Percentiles rank a stretch among this genome's conserved stretches.
phyloP scores from a whole-genome alignment of 2,329 filamentous ascomycete genomes.

The Venturia aucupariae region DNA sequence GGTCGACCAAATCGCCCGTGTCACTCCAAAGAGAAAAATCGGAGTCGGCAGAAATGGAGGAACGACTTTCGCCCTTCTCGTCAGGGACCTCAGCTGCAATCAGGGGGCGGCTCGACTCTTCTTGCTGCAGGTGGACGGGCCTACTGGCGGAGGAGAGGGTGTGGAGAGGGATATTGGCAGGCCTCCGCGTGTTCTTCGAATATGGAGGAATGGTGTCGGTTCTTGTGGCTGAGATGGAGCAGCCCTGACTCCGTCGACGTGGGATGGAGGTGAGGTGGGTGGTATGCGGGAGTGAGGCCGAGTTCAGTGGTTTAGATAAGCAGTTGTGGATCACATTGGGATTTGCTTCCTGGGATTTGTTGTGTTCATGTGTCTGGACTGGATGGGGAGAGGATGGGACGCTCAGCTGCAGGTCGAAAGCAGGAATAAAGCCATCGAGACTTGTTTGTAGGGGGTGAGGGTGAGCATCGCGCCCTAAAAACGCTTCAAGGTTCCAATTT shows the following conservation, averaged over 20 bases:
- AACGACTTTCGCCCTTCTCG: slow-evolving; percentile 32
- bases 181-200: slow-evolving; percentile 53
- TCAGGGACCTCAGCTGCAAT: slow-evolving; percentile 24
- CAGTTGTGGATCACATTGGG: slow-evolving; percentile 1
- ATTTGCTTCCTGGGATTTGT: not conserved
- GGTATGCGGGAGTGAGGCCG: not conserved
- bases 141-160: slow-evolving; percentile 46
- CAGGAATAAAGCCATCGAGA: not conserved
- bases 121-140: not conserved
- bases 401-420: not conserved
- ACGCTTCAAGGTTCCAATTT: no score
- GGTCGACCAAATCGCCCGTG: slow-evolving; percentile 89
- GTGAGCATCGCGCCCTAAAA: not conserved
- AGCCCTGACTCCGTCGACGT: slow-evolving; percentile 11
- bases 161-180: slow-evolving; percentile 82
- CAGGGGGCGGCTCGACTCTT: slow-evolving; percentile 3
- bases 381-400: not conserved
- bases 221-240: slow-evolving; percentile 53
- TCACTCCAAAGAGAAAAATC: slow-evolving; percentile 84
- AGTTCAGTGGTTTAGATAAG: slow-evolving; percentile 7
- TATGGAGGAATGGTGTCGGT: slow-evolving; percentile 74
- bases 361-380: not conserved
- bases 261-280: not conserved
- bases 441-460: not conserved
- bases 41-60: slow-evolving; percentile 40